Evolutionary conservation across 2,329 filamentous ascomycete genomes (phyloP).

Genomic region (Microcyclospora pomicola): DNA sequence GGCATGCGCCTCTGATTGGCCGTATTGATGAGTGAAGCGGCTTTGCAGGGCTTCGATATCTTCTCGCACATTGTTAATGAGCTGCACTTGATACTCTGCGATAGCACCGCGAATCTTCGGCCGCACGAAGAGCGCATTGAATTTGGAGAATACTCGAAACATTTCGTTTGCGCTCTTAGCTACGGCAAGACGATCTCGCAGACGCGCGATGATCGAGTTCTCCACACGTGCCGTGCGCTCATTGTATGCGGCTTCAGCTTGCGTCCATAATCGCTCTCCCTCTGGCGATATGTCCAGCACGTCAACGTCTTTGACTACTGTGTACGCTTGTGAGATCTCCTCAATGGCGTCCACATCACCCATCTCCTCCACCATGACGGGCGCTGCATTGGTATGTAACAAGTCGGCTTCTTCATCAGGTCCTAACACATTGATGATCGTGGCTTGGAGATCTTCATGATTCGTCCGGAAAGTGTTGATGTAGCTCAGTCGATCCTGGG

Average conservation of each 20-base stretch:
- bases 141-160: constrained; percentile 99
- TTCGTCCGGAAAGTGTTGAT: constrained; percentile 91
- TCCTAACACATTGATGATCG: constrained; percentile 91
- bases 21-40: constrained; percentile 97
- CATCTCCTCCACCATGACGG: constrained; percentile 77
- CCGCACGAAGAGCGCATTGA: constrained; percentile 94
- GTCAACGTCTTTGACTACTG: constrained; percentile 86
- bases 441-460: constrained; percentile 92
- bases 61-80: constrained; percentile 95
- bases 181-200: constrained; percentile 83
- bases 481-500: constrained; percentile 83
- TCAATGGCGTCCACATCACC: constrained; percentile 95
- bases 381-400: constrained; percentile 41
- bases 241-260: constrained; percentile 91
- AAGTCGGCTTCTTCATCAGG: constrained; percentile 42
- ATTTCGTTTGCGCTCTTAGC: constrained; percentile 98
- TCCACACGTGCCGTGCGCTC: constrained; percentile 94
- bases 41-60: constrained; percentile 89
- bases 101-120: constrained; percentile 99
- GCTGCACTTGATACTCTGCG: constrained; percentile 91
- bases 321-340: constrained; percentile 89
- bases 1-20: constrained; percentile 89
- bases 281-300: constrained; percentile 81
- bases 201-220: constrained; percentile 92
- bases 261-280: constrained; percentile 82